Base-by-base conservation (phyloP, 768 basidiomycete species). In the Gymnopilus dilepis region DNA sequence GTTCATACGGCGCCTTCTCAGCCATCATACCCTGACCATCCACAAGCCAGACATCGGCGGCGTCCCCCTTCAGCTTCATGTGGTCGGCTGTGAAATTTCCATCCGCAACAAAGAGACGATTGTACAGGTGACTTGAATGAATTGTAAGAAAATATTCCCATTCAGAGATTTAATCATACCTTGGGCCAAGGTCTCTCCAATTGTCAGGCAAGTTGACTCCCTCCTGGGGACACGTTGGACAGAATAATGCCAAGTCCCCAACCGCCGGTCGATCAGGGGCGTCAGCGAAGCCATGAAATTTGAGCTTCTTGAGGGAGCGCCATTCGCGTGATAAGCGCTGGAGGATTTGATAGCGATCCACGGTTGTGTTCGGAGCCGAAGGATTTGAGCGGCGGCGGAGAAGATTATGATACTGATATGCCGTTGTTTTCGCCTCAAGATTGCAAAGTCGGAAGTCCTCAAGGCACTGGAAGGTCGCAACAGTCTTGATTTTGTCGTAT, bases 161-260 rank as follows among this genome's bases (percentile, higher is more conserved):
- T n/a, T n/a, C n/a, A n/a, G n/a, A n/a, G n/a, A n/a, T n/a, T n/a
- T n/a, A n/a, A n/a, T n/a, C n/a, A n/a, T n/a, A 69, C 68, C n/a
- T 37, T 4, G 60, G 61, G 19, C 26, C 33, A 45, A 41, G 31
- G 1, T 58, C 54, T 5, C 63, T 26, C 63, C 66, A 67, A 21
- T 65, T 30, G 1, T 38, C 17, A 5, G 66, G 64, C 2, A 73
- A 33, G 43, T 74, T 74, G 5, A 72, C 59, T 0, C 66, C 69
- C 0, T 67, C 70, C 15, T 73, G 72, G 3, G 70, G 73, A 53
- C 74, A 76, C 4, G n/a, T n/a, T n/a, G n/a, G n/a, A n/a, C n/a
- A n/a, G n/a, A n/a, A n/a, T n/a, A n/a, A n/a, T n/a, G n/a, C 69
- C 61, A 0, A 70, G 64, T 19, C 74, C 73, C 11, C 69, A 1